Percentiles rank a stretch among this genome's conserved stretches.
Evolutionary conservation across 2,329 filamentous ascomycete species (phyloP).

Genomic region (Exophiala xenobiotica): DNA sequence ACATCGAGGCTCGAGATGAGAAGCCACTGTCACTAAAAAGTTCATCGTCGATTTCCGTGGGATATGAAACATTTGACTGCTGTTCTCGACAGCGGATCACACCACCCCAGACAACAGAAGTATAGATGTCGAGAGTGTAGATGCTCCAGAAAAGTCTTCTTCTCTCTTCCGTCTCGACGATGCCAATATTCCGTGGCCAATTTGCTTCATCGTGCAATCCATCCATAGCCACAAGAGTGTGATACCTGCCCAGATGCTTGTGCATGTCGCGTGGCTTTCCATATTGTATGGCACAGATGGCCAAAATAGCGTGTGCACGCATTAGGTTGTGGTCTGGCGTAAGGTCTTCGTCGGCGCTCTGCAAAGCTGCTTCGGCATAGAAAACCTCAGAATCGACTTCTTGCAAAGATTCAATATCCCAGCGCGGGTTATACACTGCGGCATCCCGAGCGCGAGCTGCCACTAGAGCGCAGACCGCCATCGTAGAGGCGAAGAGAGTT

Average conservation of each 20-base stretch:
- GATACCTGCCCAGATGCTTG: constrained; percentile 52
- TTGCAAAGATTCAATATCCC: constrained; percentile 35
- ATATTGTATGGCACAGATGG: constrained; percentile 53
- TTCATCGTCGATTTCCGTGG: constrained; percentile 50
- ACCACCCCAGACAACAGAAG: constrained; percentile 53
- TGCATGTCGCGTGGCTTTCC: constrained; percentile 52
- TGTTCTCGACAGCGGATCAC: constrained; percentile 48
- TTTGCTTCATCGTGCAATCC: constrained; percentile 54
- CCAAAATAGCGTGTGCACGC: constrained; percentile 49
- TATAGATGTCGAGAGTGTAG: constrained; percentile 57
- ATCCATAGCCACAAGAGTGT: constrained; percentile 50
- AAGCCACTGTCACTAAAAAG: constrained; percentile 39
- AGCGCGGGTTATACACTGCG: constrained; percentile 42
- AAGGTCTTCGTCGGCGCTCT: constrained; percentile 34
- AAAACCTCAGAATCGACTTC: constrained; percentile 45
- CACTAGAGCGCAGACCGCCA: constrained; percentile 54
- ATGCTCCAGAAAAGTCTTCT: constrained; percentile 56
- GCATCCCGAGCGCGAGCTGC: constrained; percentile 53
- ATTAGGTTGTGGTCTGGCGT: constrained; percentile 39
- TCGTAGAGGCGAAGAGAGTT: constrained; percentile 50
- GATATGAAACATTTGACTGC: constrained; percentile 50
- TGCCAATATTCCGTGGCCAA: constrained; percentile 50
- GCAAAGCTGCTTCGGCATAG: constrained; percentile 45
- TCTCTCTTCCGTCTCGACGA: constrained; percentile 51
- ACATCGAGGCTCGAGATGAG: constrained; percentile 21